These are phyloP conservation scores for Phytophthora citrophthora DNA, from an alignment of 352 stramenopile genomes.

Conservation along the genomic window DNA sequence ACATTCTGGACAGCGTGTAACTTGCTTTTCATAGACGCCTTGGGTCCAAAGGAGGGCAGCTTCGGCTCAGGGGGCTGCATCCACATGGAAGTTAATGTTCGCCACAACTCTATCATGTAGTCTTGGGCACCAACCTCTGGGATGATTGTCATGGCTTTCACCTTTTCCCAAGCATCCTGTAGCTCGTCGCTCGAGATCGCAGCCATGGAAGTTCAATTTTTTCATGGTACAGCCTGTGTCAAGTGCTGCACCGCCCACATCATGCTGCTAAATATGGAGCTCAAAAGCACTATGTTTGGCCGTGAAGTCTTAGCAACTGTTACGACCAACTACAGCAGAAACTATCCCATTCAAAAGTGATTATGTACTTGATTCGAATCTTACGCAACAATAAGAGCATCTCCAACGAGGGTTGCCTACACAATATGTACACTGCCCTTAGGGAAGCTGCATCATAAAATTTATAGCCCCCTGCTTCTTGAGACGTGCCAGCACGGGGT, in stretches of 20 bases:
- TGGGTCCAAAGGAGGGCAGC: constrained; percentile 58
- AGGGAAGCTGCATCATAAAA: constrained; percentile 76
- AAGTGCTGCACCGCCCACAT: background rate
- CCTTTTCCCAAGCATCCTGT: constrained; percentile 70
- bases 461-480: constrained; percentile 86
- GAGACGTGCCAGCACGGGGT: constrained; percentile 76
- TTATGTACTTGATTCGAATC: constrained; percentile 32
- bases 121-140: constrained; percentile 45
- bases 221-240: background rate
- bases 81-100: background rate
- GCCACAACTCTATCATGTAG: background rate
- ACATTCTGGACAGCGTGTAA: constrained; percentile 68
- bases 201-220: constrained; percentile 44
- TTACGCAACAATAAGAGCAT: constrained; percentile 16
- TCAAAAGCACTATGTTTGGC: constrained; percentile 7
- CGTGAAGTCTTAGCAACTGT: too few species aligned
- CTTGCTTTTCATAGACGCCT: constrained; percentile 65
- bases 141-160: constrained; percentile 61
- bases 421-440: constrained; percentile 36
- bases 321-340: background rate
- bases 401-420: constrained; percentile 19
- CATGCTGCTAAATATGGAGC: constrained; percentile 23
- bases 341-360: constrained; percentile 22
- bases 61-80: constrained; percentile 64
- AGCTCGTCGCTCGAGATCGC: constrained; percentile 68